phyloP scores from a whole-genome alignment of 129 eudicot genomes.

The Flaveria brownii region DNA sequence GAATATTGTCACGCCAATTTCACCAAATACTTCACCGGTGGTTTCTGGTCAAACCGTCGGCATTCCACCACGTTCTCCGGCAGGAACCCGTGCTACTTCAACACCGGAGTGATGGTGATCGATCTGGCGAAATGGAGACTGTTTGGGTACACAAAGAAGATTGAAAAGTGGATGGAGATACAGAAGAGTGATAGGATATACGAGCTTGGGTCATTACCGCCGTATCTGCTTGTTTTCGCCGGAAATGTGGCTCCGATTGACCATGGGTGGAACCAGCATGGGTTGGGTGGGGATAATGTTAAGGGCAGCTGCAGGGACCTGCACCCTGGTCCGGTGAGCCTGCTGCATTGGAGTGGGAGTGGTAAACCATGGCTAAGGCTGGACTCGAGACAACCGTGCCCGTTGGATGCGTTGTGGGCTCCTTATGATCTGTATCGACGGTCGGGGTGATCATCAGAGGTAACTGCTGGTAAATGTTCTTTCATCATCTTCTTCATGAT shows the following conservation, averaged over 20 bases:
- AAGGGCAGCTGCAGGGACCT: slow-evolving; percentile 89
- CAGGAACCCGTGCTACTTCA: slow-evolving; percentile 75
- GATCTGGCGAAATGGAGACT: slow-evolving; percentile 79
- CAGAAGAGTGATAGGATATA: slow-evolving; percentile 82
- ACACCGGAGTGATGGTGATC: slow-evolving; percentile 96
- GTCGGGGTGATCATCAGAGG: slow-evolving; percentile 32
- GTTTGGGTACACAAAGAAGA: slow-evolving; percentile 69
- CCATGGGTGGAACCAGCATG: slow-evolving; percentile 97
- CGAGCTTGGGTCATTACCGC: slow-evolving; percentile 94
- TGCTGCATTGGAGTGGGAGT: slow-evolving; percentile 90
- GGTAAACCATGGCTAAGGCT: slow-evolving; percentile 97
- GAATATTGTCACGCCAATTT: slow-evolving; percentile 98
- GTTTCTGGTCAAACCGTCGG: slow-evolving; percentile 57
- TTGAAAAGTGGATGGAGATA: slow-evolving; percentile 96
- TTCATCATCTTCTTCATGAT: too few relatives aligned
- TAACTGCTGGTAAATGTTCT: slow-evolving; percentile 19
- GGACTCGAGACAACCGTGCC: slow-evolving; percentile 67
- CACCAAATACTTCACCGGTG: slow-evolving; percentile 72
- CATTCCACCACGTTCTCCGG: slow-evolving; percentile 51
- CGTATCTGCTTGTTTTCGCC: slow-evolving; percentile 80
- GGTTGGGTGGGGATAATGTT: slow-evolving; percentile 92
- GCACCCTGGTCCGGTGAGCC: slow-evolving; percentile 92
- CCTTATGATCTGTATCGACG: slow-evolving; percentile 76
- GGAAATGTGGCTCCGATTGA: slow-evolving; percentile 93
- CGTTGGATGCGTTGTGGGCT: slow-evolving; percentile 83